A percentile compares a stretch with the other conserved stretches of the same genome.
Conservation (phyloP, 768 basidiomycete species). For the Boletellus ananas region DNA sequence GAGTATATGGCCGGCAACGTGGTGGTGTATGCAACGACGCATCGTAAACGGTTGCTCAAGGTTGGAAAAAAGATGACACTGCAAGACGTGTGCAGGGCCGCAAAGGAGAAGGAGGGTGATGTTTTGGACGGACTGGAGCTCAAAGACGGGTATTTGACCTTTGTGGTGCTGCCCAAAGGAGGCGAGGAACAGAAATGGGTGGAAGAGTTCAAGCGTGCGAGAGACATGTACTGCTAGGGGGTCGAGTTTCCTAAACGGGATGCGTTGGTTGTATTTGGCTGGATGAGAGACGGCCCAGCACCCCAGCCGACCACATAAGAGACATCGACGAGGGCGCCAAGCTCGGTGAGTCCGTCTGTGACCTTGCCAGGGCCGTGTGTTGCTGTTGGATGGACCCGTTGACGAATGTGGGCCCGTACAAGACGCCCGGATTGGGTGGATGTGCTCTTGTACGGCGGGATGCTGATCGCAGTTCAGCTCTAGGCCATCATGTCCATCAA, state of each 20-base stretch:
- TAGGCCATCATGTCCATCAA: constrained; percentile 61
- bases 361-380: constrained; percentile 17
- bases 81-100: constrained; percentile 64
- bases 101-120: constrained; percentile 57
- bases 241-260: constrained; percentile 11
- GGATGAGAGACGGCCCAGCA: constrained; percentile 4
- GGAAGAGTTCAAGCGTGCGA: constrained; percentile 70
- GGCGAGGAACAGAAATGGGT: constrained; percentile 81
- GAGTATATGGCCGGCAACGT: constrained; percentile 66
- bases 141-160: constrained; percentile 75
- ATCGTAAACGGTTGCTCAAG: constrained; percentile 73
- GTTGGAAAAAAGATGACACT: constrained; percentile 90
- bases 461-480: constrained; percentile 35
- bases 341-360: constrained; percentile 59
- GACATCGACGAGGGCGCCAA: constrained; percentile 56
- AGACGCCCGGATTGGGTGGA: constrained; percentile 50
- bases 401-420: constrained; percentile 16
- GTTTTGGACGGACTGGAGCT: constrained; percentile 77
- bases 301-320: constrained; percentile 17
- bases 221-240: constrained; percentile 30
- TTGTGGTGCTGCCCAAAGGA: constrained; percentile 76
- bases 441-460: constrained; percentile 40
- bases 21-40: constrained; percentile 81
- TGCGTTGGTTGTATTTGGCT: constrained; percentile 31
- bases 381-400: constrained; percentile 18